Evolutionary conservation across 73 alveolate genomes (phyloP), one percentile per base, ranked within the genome.

Genomic region (Paramecium caudatum): DNA sequence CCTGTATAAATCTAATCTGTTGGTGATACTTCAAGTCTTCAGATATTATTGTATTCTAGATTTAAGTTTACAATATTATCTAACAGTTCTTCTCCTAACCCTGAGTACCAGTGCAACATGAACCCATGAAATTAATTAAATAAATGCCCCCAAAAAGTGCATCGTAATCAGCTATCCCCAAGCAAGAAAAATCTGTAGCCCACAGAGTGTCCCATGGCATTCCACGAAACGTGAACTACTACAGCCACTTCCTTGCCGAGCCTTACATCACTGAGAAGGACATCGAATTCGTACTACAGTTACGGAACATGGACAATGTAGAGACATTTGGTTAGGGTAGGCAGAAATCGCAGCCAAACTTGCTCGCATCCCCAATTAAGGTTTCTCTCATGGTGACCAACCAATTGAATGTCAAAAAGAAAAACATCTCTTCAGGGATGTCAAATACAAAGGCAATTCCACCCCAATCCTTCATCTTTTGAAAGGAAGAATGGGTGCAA

Each of bases 251-350:
- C 21, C 27, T 83, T 33, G 82, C 16, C 9, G 85, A 83, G 37
- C 85, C 80, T 10, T 55, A 83, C 37, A 83, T 83, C 47, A 83
- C 92, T 49, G 92, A 83, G 46, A 55, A 83, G 30, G 92, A 83
- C 37, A 83, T 83, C 61, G 92, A 83, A 34, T 83, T 68, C 55
- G 92, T 55, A 23, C 80, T 55, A 13, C 30, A 55, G 45, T 27
- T 55, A 55, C 23, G 80, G 30, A 55, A 55, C 13, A 19, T 55
- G 9, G 80, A 55, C 30, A 37, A 55, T 55, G 80, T 55, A 55
- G 80, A 55, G 30, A 10, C 41, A 27, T 21, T 17, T 5, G 8
- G 5, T 55, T 17, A 55, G 46, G 34, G 34, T 65, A 65, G 82
- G 7, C 82, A 65, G 55, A 65, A 33, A 65, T 65, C 33, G 16